These are phyloP conservation scores for Xerocomellus chrysenteron DNA, from an alignment of 768 basidiomycete genomes.

Conservation along the genomic window DNA sequence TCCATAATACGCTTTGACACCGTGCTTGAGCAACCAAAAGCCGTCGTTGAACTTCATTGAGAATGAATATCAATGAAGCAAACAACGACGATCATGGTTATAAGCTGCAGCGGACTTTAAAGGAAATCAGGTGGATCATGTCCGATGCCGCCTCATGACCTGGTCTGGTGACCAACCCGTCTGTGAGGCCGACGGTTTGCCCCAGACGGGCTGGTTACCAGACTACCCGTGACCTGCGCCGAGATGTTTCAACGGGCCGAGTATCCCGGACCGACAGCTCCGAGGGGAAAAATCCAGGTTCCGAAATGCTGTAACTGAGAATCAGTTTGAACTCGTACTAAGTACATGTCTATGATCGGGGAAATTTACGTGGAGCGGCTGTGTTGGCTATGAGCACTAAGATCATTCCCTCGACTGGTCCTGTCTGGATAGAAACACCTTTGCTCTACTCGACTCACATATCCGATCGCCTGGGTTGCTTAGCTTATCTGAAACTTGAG, in stretches of 20 bases:
- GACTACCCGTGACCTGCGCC: too few relatives aligned
- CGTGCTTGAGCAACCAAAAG: slow-evolving; percentile 65
- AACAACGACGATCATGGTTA: neutral
- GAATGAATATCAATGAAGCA: neutral
- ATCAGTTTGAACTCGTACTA: neutral
- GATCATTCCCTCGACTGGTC: neutral
- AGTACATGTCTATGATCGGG: too few relatives aligned
- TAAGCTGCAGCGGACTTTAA: neutral
- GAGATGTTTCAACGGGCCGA: neutral
- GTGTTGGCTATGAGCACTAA: slow-evolving; percentile 3
- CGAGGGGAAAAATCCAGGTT: neutral
- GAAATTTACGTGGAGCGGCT: neutral
- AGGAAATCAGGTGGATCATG: neutral
- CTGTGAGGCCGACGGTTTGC: too few relatives aligned
- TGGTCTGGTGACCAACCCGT: neutral
- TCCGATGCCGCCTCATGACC: neutral
- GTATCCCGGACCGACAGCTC: neutral
- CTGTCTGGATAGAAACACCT: slow-evolving; percentile 63
- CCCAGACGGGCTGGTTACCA: too few relatives aligned
- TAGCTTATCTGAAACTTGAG: slow-evolving; percentile 73
- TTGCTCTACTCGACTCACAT: slow-evolving; percentile 59
- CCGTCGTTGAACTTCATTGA: slow-evolving; percentile 74
- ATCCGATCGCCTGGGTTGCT: slow-evolving; percentile 49
- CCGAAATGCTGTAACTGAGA: neutral
- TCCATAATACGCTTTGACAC: slow-evolving; percentile 59